These are phyloP conservation scores for Chaetomium sp. DNA, from an alignment of 2,329 filamentous ascomycete species.

Conservation along the genomic window DNA sequence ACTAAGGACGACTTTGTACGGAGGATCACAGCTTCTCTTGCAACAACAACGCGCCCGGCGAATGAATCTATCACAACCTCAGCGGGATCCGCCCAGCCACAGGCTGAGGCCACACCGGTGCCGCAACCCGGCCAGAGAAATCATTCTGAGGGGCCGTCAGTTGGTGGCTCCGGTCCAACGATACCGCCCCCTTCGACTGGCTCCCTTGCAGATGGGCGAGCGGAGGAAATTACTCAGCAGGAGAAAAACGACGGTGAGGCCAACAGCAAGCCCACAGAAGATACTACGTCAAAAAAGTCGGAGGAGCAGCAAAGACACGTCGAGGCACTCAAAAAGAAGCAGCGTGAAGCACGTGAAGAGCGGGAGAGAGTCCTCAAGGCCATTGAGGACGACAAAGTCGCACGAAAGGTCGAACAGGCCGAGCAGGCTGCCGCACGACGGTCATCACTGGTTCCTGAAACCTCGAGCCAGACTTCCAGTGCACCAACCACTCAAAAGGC, in stretches of 20 bases:
- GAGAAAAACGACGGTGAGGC: slow-evolving; percentile 39
- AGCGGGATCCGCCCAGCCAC: neutral
- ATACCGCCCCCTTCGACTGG: slow-evolving; percentile 20
- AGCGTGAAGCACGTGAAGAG: slow-evolving; percentile 61
- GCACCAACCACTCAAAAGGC: slow-evolving; percentile 20
- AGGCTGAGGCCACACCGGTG: neutral
- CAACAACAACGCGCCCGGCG: slow-evolving; percentile 2
- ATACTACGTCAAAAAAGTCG: slow-evolving; percentile 20
- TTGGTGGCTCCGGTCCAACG: slow-evolving; percentile 19
- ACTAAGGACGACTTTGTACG: slow-evolving; percentile 60
- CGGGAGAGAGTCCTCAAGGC: slow-evolving; percentile 63
- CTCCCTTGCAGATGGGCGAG: slow-evolving; percentile 44
- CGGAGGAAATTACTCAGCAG: slow-evolving; percentile 39
- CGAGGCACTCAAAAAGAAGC: slow-evolving; percentile 54
- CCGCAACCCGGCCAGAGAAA: neutral
- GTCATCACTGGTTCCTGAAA: slow-evolving; percentile 18
- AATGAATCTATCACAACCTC: neutral
- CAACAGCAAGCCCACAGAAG: slow-evolving; percentile 19
- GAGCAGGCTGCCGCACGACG: slow-evolving; percentile 31
- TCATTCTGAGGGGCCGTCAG: slow-evolving; percentile 10
- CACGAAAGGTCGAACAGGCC: slow-evolving; percentile 52
- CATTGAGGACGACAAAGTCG: slow-evolving; percentile 70
- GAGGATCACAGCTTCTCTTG: slow-evolving; percentile 42
- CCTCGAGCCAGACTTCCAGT: slow-evolving; percentile 22
- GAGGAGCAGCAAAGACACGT: slow-evolving; percentile 41